Percentiles rank a stretch among this genome's conserved stretches.
These are phyloP conservation scores for Lipomyces lipofer DNA, from an alignment of 805 yeast genomes.

Conservation along the genomic window DNA sequence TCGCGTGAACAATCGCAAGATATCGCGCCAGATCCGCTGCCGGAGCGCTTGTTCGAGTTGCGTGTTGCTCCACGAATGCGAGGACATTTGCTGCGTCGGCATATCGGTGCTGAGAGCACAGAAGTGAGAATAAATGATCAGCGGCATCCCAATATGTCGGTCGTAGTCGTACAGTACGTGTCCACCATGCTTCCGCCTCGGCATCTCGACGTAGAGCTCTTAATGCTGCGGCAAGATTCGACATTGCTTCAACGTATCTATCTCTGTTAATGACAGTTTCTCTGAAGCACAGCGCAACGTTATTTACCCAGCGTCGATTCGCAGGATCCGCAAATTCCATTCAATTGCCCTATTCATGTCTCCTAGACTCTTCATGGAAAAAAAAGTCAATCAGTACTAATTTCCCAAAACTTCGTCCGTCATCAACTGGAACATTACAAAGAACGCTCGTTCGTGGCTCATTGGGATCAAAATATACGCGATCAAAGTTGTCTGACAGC, in stretches of 20 bases:
- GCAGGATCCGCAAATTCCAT: constrained; percentile 24
- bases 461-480: no score
- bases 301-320: constrained; percentile 24
- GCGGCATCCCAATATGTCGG: constrained; percentile 37
- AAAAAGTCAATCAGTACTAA: no score
- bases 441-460: no score
- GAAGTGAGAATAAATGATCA: constrained; percentile 33
- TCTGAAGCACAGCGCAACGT: background rate
- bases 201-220: constrained; percentile 22
- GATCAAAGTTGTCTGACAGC: no score
- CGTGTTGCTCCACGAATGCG: constrained; percentile 20
- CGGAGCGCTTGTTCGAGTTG: constrained; percentile 6
- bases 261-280: no score
- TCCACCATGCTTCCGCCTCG: constrained; percentile 35
- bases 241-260: constrained; percentile 35
- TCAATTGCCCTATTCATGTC: constrained; percentile 24
- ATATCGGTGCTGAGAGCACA: constrained; percentile 26
- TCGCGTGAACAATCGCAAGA: constrained; percentile 25
- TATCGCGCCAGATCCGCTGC: constrained; percentile 30
- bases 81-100: constrained; percentile 29
- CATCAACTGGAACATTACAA: no score
- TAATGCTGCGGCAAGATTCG: constrained; percentile 34
- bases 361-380: constrained; percentile 21
- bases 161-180: constrained; percentile 25
- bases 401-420: no score